Evolutionary conservation across 2,329 filamentous ascomycete genomes (phyloP).

Genomic region (Aureobasidium sp.): DNA sequence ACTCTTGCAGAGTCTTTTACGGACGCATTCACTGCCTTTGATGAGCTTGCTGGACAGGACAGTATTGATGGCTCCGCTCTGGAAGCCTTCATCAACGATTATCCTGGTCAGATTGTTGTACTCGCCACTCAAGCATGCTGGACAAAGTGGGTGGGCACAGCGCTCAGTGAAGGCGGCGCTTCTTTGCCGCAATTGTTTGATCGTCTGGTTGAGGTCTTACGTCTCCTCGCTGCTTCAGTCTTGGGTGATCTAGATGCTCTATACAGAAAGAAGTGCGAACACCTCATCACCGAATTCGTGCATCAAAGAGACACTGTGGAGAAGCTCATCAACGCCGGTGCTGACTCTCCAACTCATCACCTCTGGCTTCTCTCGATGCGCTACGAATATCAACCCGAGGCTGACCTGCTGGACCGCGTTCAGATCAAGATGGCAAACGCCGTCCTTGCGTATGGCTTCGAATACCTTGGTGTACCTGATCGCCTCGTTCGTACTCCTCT

Average conservation of each 20-base stretch:
- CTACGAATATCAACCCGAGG: conserved; percentile 77
- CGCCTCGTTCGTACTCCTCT: conserved; percentile 93
- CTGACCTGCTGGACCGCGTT: conserved; percentile 74
- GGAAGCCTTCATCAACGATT: conserved; percentile 72
- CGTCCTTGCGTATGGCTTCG: conserved; percentile 90
- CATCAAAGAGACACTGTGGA: conserved; percentile 93
- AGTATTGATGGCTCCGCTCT: conserved; percentile 64
- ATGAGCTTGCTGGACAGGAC: conserved; percentile 65
- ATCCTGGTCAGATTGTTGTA: conserved; percentile 91
- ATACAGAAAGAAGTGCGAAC: conserved; percentile 92
- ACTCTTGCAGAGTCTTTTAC: conserved; percentile 85
- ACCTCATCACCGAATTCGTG: conserved; percentile 97
- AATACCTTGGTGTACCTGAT: conserved; percentile 94
- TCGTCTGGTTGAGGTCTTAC: conserved; percentile 75
- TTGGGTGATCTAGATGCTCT: conserved; percentile 82
- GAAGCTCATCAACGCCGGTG: conserved; percentile 70
- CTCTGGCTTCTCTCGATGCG: conserved; percentile 96
- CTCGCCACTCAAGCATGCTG: conserved; percentile 89
- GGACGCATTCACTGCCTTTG: conserved; percentile 78
- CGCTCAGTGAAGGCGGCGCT: conserved; percentile 65
- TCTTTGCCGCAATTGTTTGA: conserved; percentile 66
- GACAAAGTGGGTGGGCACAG: conserved; percentile 78
- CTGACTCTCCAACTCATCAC: conserved; percentile 70
- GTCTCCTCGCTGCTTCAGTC: conserved; percentile 80
- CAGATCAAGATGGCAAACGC: conserved; percentile 97